Base-by-base conservation (phyloP, 495 filamentous ascomycete species). In the Xylona heveae region DNA sequence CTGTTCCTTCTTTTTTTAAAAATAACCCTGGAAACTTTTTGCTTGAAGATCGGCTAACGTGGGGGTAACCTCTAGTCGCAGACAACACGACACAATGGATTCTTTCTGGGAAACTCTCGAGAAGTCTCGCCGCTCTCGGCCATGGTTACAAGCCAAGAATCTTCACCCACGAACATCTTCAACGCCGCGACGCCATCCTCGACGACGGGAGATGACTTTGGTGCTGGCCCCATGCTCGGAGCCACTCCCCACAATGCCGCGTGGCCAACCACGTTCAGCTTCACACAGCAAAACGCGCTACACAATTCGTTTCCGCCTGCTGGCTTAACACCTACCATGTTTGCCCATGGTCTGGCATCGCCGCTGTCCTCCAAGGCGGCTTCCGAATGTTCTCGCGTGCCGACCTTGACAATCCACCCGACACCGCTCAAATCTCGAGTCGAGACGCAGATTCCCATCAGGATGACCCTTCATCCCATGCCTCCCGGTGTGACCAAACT, bases 371-470 rank as follows among this genome's bases (percentile, higher is more conserved):
- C 24, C 19, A 23, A 23, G 24, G 20, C 25, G 19, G 18, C 16
- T 6, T 36, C 40, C 31, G 35, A 37, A 6, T 36, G 39, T 18
- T 37, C 42, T 1, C 37, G 44, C 23, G 54, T 49, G 15, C 59
- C 57, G 15, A 46, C 53, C 24, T 48, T 71, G 22, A 63, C 52
- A 6, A 59, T 81, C 29, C 66, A 74, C 38, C 68, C 71, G 2
- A 73, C 71, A 2, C 68, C 73, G 6, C 47, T 65, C 34, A 95
- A 94, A 52, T 91, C 84, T 12, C 68, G 85, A 6, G 85, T 95
- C 12, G 85, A 95, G 55, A 95, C 85, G 0, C 85, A 95, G 46
- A 91, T 93, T 36, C 69, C 71, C 2, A 74, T 93, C 38, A 68
- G 66, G 40, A 56, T 94, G 38, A 76, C 71, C 3, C 53, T 94